These are phyloP conservation scores for Penicillium sp. DNA, from an alignment of 2,329 filamentous ascomycete species.

Conservation along the genomic window DNA sequence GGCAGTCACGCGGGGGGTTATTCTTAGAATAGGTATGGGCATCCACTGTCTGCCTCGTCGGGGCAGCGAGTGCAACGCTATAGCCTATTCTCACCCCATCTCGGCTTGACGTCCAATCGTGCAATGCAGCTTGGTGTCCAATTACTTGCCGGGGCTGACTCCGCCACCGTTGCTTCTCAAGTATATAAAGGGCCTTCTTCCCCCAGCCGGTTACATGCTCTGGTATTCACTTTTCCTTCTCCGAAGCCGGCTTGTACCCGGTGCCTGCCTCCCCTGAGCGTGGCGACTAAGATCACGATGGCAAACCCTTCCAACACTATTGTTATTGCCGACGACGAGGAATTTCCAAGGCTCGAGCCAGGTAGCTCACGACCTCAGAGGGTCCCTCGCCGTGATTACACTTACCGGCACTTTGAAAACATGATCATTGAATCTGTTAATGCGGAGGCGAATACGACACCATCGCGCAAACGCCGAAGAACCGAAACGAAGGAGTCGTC, in stretches of 20 bases:
- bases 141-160: not conserved
- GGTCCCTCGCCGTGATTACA: slow-evolving; percentile 7
- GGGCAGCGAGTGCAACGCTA: not conserved
- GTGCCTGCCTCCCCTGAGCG: not conserved
- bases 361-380: slow-evolving; percentile 6
- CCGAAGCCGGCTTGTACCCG: not conserved
- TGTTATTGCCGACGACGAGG: slow-evolving; percentile 7
- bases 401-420: slow-evolving; percentile 3
- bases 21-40: not conserved
- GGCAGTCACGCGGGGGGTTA: not conserved
- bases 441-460: not conserved
- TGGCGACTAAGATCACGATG: slow-evolving; percentile 6
- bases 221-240: slow-evolving; percentile 6
- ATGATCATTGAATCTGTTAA: slow-evolving; percentile 4
- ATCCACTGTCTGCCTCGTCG: slow-evolving; percentile 1
- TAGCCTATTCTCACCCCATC: not conserved
- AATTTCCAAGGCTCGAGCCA: slow-evolving; percentile 7
- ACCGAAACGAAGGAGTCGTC: not conserved
- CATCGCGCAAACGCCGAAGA: not conserved
- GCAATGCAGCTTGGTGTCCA: slow-evolving; percentile 1
- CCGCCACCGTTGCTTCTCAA: slow-evolving; percentile 2
- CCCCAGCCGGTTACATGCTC: slow-evolving; percentile 5
- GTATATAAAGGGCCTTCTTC: slow-evolving; percentile 10
- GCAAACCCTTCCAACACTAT: slow-evolving; percentile 6
- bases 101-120: not conserved